Conservation (phyloP, 2,329 filamentous ascomycete genomes). For the Microsporum audouinii region DNA sequence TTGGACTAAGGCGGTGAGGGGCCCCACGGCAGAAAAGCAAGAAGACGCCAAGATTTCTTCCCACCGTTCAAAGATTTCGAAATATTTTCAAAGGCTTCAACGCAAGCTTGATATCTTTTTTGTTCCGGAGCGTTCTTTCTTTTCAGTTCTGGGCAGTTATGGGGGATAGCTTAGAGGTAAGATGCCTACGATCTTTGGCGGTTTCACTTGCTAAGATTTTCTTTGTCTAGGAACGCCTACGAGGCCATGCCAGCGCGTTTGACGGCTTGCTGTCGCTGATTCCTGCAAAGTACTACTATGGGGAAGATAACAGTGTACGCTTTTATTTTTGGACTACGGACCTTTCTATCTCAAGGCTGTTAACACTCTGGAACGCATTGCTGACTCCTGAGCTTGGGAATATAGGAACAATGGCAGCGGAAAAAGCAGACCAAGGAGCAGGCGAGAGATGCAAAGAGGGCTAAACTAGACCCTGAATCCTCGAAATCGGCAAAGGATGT, state of each 20-base stretch:
- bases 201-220: slow-evolving; percentile 14
- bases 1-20: neutral
- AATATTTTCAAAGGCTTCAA: slow-evolving; percentile 8
- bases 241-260: slow-evolving; percentile 59
- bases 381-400: slow-evolving; percentile 8
- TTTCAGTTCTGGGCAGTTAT: slow-evolving; percentile 7
- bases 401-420: slow-evolving; percentile 80
- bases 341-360: slow-evolving; percentile 5
- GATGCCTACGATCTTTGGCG: slow-evolving; percentile 7
- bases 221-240: slow-evolving; percentile 36
- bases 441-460: slow-evolving; percentile 67
- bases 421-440: slow-evolving; percentile 94
- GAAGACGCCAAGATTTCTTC: slow-evolving; percentile 13
- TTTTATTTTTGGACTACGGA: neutral
- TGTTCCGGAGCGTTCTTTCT: neutral
- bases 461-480: slow-evolving; percentile 84
- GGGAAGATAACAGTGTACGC: slow-evolving; percentile 71
- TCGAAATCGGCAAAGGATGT: slow-evolving; percentile 87
- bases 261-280: slow-evolving; percentile 79
- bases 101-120: neutral
- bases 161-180: slow-evolving; percentile 16
- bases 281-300: slow-evolving; percentile 83
- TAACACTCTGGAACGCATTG: slow-evolving; percentile 8
- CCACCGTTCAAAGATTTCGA: slow-evolving; percentile 3
- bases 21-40: slow-evolving; percentile 6